phyloP scores from a whole-genome alignment of 1,139 yeast species.

The Blastobotrys petasosporus region DNA sequence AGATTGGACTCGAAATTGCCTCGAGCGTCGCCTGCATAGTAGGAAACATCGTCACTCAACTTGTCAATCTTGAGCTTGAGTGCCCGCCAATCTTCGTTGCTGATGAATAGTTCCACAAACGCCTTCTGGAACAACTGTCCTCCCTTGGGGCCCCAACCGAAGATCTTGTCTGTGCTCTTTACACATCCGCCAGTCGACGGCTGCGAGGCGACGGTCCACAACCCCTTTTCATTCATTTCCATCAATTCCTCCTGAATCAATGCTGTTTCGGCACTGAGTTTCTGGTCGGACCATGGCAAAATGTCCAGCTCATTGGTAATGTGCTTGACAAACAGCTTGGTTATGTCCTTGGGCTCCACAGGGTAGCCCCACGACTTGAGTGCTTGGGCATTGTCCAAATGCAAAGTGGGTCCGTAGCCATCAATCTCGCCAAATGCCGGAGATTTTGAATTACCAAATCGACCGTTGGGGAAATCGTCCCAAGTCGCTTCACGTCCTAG shows the following conservation, averaged over 20 bases:
- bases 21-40: constrained; percentile 50
- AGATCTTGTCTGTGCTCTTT: constrained; percentile 70
- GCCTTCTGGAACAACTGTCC: constrained; percentile 93
- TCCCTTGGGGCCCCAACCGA: constrained; percentile 94
- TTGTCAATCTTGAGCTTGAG: constrained; percentile 50
- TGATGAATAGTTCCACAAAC: constrained; percentile 81
- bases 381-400: constrained; percentile 66
- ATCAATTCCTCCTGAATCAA: constrained; percentile 86
- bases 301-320: constrained; percentile 68
- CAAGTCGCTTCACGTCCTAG: constrained; percentile 90
- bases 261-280: constrained; percentile 83
- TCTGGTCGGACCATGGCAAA: constrained; percentile 88
- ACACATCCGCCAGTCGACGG: constrained; percentile 81
- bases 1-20: constrained; percentile 60
- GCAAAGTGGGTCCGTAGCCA: constrained; percentile 91
- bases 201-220: constrained; percentile 89
- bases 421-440: constrained; percentile 97
- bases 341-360: constrained; percentile 53
- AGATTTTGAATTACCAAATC: constrained; percentile 95
- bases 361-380: constrained; percentile 81
- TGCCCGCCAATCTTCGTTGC: constrained; percentile 61
- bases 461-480: constrained; percentile 98
- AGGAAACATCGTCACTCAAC: constrained; percentile 49
- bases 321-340: constrained; percentile 64
- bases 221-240: constrained; percentile 65